Percentiles rank a stretch among this genome's conserved stretches.
Conservation (phyloP, 1,284 basidiomycete genomes). For the Amylostereum areolatum region DNA sequence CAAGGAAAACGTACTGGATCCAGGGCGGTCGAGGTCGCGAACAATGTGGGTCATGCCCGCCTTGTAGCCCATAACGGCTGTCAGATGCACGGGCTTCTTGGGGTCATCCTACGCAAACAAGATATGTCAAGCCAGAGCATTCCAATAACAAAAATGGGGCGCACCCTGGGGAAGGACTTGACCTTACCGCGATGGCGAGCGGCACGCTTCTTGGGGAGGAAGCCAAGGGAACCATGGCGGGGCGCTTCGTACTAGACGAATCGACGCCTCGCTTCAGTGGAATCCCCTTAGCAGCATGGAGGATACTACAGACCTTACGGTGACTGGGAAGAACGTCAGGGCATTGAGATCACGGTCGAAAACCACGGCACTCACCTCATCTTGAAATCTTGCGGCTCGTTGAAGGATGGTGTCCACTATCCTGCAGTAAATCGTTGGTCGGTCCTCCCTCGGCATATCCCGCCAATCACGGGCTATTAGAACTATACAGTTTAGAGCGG, state of each 20-base stretch:
- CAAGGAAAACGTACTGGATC: constrained; percentile 72
- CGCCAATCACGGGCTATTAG: too few species aligned
- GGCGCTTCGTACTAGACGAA: constrained; percentile 83
- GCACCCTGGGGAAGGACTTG: constrained; percentile 94
- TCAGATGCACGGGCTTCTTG: constrained; percentile 99
- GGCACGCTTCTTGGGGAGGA: constrained; percentile 91
- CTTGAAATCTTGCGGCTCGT: constrained; percentile 28
- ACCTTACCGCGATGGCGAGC: constrained; percentile 96
- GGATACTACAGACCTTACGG: constrained; percentile 31
- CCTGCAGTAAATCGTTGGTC: too few species aligned
- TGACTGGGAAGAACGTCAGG: constrained; percentile 21
- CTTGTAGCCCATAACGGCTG: constrained; percentile 99
- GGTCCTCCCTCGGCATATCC: too few species aligned
- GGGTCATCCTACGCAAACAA: constrained; percentile 79
- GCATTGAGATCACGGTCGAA: neutral
- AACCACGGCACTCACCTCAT: constrained; percentile 30
- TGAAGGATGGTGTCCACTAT: too few species aligned
- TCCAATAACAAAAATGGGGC: constrained; percentile 13
- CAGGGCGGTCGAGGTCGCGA: constrained; percentile 98
- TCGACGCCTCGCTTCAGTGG: constrained; percentile 16
- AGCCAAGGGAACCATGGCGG: constrained; percentile 90
- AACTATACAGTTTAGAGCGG: too few species aligned
- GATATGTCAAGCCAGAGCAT: neutral
- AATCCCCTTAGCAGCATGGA: constrained; percentile 9
- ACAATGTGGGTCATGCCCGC: constrained; percentile 99